Base-by-base conservation (phyloP, 176 grass and related monocot species). In the Phyllostachys edulis region DNA sequence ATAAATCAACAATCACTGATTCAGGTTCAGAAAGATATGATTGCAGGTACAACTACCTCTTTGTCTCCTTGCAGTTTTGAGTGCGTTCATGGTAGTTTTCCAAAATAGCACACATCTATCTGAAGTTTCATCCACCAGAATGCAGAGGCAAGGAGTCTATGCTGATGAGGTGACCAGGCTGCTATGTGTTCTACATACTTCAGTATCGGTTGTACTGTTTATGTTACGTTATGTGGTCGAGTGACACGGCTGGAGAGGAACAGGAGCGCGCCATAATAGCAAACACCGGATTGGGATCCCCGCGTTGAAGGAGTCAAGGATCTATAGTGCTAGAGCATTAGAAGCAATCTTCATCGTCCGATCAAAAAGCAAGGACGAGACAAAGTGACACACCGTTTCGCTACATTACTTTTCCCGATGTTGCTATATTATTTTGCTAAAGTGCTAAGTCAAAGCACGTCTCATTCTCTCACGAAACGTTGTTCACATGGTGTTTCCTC, bases 311-410 rank as follows among this genome's bases (percentile, higher is more conserved):
- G 32, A 34, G 32, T 34, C 32, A 34, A 34, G 32, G 32, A 34
- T 34, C 0, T 34, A 34, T 34, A 34, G 32, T 34, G 32, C 2
- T 34, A 34, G 32, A 34, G 32, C 32, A 34, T 34, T 34, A 34
- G 32, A 34, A 34, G 32, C 2, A 2, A 34, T 34, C 2, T 29
- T 29, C 29, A 29, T 29, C 29, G 29, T 29, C 29, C 1, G 29
- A 29, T 29, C 1, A 1, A 29, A 34, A 34, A 34, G 2, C 32
- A 34, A 34, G 32, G 32, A 34, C 2, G 32, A 34, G 32, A 34
- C 0, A 1, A 34, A 34, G 2, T 2, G 2, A 1, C 32, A 1
- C 1, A 34, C 0, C 2, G 32, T 34, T 34, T 2, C 2, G 32
- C 32, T 34, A 2, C 32, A 34, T 1, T 34, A 2, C 32, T 34